Percentiles rank a stretch among this genome's conserved stretches.
These are phyloP conservation scores for Claviceps paspali DNA, from an alignment of 2,329 filamentous ascomycete species.

Conservation along the genomic window DNA sequence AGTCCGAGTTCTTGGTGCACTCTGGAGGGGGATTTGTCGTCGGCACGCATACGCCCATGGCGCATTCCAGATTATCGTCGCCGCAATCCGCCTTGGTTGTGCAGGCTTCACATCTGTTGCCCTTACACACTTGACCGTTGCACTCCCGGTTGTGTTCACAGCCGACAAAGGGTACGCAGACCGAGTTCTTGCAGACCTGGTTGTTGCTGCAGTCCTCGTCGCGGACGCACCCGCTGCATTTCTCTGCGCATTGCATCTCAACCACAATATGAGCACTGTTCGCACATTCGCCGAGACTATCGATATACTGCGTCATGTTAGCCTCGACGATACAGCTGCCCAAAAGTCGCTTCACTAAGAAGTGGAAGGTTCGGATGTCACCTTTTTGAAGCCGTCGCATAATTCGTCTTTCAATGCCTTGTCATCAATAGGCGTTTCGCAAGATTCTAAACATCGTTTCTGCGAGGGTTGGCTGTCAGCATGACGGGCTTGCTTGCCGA, in stretches of 20 bases:
- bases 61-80: constrained; percentile 2
- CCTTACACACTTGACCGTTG: constrained; percentile 5
- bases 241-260: constrained; percentile 4
- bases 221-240: constrained; percentile 2
- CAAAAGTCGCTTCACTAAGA: background rate
- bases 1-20: constrained; percentile 7
- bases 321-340: background rate
- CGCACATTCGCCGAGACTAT: constrained; percentile 6
- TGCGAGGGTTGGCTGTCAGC: background rate
- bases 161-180: constrained; percentile 1
- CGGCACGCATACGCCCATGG: constrained; percentile 4
- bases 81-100: constrained; percentile 3
- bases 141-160: constrained; percentile 6
- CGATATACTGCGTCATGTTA: constrained; percentile 2
- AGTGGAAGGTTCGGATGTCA: background rate
- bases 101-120: constrained; percentile 4
- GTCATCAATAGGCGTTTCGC: constrained; percentile 5
- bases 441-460: constrained; percentile 4
- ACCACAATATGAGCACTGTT: constrained; percentile 1
- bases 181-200: constrained; percentile 2
- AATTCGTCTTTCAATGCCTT: constrained; percentile 1
- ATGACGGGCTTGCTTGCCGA: background rate
- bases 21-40: constrained; percentile 1
- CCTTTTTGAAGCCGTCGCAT: constrained; percentile 5
- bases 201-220: constrained; percentile 4